Evolutionary conservation across 169 alveolate genomes (phyloP).

Genomic region (Theileria equi): DNA sequence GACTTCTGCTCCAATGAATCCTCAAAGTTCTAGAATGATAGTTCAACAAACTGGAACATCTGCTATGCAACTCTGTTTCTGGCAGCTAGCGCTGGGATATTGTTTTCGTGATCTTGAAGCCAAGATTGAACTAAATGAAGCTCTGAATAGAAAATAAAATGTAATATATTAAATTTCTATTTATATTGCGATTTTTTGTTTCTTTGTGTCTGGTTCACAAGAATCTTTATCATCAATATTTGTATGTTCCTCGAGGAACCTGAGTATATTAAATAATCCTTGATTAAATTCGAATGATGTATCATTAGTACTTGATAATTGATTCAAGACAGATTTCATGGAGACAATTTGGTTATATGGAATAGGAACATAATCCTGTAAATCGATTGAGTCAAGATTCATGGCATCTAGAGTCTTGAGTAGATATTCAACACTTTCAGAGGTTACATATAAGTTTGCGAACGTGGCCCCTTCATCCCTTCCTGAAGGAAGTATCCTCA

Average conservation of each 20-base stretch:
- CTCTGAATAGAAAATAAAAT: constrained; percentile 37
- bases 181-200: constrained; percentile 41
- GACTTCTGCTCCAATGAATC: not conserved
- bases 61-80: constrained; percentile 73
- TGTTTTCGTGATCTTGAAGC: constrained; percentile 76
- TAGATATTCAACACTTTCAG: constrained; percentile 47
- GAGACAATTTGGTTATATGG: constrained; percentile 18
- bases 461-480: constrained; percentile 3
- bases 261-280: constrained; percentile 30
- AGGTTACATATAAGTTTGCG: constrained; percentile 46
- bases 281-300: constrained; percentile 28
- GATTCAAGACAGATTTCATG: not conserved
- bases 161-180: not conserved
- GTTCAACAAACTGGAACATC: constrained; percentile 72
- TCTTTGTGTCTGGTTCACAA: constrained; percentile 8
- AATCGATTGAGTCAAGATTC: not conserved
- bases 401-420: constrained; percentile 33
- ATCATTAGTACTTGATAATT: not conserved
- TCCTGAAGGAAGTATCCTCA: constrained; percentile 52
- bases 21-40: constrained; percentile 41
- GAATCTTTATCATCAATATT: not conserved
- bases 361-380: constrained; percentile 27
- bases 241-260: constrained; percentile 35
- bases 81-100: constrained; percentile 82
- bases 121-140: constrained; percentile 39